These are phyloP conservation scores for Silene latifolia DNA, from an alignment of 148 eudicot species.

Conservation along the genomic window DNA sequence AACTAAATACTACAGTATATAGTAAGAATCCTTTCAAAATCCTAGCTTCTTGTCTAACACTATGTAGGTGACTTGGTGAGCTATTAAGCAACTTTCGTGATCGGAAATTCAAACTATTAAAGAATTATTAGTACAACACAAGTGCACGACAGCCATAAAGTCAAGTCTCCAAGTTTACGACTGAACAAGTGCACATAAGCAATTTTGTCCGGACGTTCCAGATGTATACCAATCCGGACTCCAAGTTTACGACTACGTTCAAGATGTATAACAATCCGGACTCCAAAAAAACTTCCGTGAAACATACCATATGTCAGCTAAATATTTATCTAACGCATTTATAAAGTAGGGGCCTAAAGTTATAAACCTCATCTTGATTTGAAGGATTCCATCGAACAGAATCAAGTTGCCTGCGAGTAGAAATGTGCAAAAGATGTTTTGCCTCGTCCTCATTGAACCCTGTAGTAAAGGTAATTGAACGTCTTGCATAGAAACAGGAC, in stretches of 20 bases:
- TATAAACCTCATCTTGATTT: slow-evolving; percentile 84
- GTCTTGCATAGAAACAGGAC: neutral
- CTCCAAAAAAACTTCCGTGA: neutral
- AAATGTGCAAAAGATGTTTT: slow-evolving; percentile 72
- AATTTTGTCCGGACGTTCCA: too few species aligned
- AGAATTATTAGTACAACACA: neutral
- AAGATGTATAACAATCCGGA: too few species aligned
- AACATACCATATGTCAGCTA: neutral
- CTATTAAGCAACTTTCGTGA: neutral
- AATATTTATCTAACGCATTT: neutral
- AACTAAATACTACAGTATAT: neutral
- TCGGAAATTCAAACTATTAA: neutral
- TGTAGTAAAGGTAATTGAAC: slow-evolving; percentile 12
- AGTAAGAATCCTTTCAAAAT: neutral
- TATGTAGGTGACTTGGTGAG: neutral
- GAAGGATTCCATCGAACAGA: slow-evolving; percentile 78
- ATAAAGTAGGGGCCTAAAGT: neutral
- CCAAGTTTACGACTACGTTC: too few species aligned
- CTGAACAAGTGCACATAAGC: too few species aligned
- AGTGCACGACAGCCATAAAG: neutral
- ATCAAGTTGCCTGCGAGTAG: slow-evolving; percentile 46
- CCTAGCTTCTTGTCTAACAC: neutral
- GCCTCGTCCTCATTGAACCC: slow-evolving; percentile 56
- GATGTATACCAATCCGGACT: too few species aligned
- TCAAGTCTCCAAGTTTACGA: too few species aligned